Evolutionary conservation across 2,329 filamentous ascomycete genomes (phyloP), one percentile per base, ranked within the genome.

Genomic region (Nemania abortiva): DNA sequence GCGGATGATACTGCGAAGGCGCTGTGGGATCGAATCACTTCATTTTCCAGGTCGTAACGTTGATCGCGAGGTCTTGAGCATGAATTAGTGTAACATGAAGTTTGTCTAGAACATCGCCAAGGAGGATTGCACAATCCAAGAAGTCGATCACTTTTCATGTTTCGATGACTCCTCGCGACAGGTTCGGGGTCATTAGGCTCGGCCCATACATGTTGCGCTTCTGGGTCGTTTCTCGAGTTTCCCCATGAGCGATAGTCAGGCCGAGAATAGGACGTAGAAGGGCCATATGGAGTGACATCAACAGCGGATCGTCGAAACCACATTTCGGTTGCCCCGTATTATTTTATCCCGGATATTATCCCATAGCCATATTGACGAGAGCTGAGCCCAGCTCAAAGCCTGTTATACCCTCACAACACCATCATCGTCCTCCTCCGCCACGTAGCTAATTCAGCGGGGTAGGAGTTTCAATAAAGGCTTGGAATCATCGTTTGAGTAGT

Each of bases 21-120:
- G 15, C 27, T 71, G 1, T 71, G 69, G 69, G n/a, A 64, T 52
- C 53, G 39, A 39, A 24, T 39, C 20, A 3, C 20, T 47, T 15
- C 34, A 22, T 49, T 27, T 2, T n/a, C 56, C 18, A 27, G 27
- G 45, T 15, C 55, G 11, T 15, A 4, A 6, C 34, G 31, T 39
- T 55, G 20, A 66, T 22, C 29, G 10, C 49, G 29, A 29, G 15
- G 4, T 27, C 2, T 15, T 6, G 18, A 24, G 20, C 27, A 20
- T n/a, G 10, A 18, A 52, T 18, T 5, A 50, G 31, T 63, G 39
- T 45, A 34, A 45, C 3, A 13, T 29, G 34, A 60, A 49, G 15
- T 13, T 6, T 7, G 20, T 20, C 24, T 45, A 45, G 57, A 58
- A 53, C 47, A 45, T 45, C 13, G 37, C 6, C 24, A 20, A 24